Evolutionary conservation across 495 filamentous ascomycete genomes (phyloP).

Genomic region (Penicillium tannophilum): DNA sequence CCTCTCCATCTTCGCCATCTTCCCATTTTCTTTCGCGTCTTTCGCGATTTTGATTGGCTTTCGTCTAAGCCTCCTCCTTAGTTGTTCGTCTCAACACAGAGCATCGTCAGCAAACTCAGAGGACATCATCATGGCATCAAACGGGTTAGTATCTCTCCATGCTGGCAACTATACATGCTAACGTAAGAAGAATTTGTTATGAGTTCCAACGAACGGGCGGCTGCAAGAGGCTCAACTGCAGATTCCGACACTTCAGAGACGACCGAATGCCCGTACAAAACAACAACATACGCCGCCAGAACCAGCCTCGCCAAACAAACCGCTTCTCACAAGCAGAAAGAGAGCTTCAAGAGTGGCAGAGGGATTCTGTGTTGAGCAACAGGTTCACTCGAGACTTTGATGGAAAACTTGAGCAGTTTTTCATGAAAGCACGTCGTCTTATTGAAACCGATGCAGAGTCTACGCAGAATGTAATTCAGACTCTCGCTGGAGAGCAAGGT

Average conservation of each 20-base stretch:
- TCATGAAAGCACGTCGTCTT: neutral
- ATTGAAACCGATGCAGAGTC: neutral
- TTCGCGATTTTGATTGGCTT: neutral
- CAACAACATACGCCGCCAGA: neutral
- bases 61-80: neutral
- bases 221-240: neutral
- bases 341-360: neutral
- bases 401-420: neutral
- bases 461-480: neutral
- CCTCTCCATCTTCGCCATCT: neutral
- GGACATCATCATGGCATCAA: neutral
- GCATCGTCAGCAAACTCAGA: neutral
- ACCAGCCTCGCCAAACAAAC: neutral
- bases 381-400: neutral
- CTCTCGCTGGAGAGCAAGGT: neutral
- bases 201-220: neutral
- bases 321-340: neutral
- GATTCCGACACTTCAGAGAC: neutral
- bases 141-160: neutral
- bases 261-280: neutral
- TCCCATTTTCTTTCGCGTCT: neutral
- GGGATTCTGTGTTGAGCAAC: neutral
- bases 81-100: neutral
- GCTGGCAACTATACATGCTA: neutral
- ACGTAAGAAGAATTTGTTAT: neutral